Conservation (phyloP, 805 yeast genomes). For the Nakazawaea populi region DNA sequence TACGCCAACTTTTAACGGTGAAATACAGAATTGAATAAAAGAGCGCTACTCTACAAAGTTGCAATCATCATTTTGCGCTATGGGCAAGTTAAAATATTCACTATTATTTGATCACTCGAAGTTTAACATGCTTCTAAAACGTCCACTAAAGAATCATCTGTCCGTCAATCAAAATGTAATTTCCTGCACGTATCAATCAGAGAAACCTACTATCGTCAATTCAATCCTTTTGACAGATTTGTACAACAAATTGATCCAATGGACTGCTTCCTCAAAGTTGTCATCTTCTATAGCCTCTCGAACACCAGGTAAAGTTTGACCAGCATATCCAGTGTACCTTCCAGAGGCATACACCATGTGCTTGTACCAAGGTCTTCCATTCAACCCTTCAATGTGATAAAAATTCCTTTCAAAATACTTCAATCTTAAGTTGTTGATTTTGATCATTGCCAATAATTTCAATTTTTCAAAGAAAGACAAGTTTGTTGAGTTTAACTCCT, state of each 20-base stretch:
- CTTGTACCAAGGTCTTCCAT: constrained; percentile 49
- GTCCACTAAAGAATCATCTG: too few species aligned
- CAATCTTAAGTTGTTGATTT: constrained; percentile 32
- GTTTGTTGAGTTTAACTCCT: constrained; percentile 16
- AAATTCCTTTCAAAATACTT: constrained; percentile 40
- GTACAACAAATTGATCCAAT: constrained; percentile 31
- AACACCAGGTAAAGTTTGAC: constrained; percentile 50
- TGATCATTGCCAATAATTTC: constrained; percentile 18
- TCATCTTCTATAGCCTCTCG: constrained; percentile 48
- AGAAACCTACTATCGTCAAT: not conserved
- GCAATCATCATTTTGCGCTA: too few species aligned
- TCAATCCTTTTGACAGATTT: constrained; percentile 12
- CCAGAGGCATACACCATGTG: constrained; percentile 56
- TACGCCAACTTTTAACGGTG: too few species aligned
- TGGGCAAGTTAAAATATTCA: too few species aligned
- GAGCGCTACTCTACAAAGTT: too few species aligned
- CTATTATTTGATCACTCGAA: too few species aligned
- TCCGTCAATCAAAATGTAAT: not conserved
- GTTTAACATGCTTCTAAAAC: too few species aligned
- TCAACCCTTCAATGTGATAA: constrained; percentile 41
- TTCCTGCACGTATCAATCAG: not conserved
- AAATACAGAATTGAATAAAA: too few species aligned
- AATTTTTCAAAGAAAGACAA: constrained; percentile 21
- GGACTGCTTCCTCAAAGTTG: constrained; percentile 28
- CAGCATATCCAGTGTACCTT: constrained; percentile 53